Evolutionary conservation across 2,329 filamentous ascomycete genomes (phyloP).

Genomic region (Grosmannia huntii): DNA sequence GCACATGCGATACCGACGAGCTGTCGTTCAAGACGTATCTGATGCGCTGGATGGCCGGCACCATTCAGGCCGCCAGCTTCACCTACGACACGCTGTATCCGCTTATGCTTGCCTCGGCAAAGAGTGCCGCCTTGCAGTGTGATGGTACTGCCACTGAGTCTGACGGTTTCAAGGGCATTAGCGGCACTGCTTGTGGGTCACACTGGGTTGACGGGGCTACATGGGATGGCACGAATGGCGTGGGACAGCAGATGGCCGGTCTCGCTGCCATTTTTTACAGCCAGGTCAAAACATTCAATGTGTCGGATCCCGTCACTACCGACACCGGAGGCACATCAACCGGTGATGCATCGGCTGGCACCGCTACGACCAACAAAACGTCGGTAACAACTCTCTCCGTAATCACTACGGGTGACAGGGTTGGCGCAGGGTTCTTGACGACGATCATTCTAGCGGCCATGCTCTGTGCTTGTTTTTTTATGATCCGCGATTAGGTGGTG

Average conservation of each 20-base stretch:
- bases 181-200: constrained; percentile 31
- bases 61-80: constrained; percentile 49
- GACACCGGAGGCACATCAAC: constrained; percentile 35
- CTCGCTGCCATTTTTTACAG: constrained; percentile 52
- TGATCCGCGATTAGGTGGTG: no score
- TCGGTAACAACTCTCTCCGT: constrained; percentile 26
- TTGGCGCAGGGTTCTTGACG: constrained; percentile 55
- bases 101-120: constrained; percentile 39
- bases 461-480: no score
- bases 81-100: constrained; percentile 39
- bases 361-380: neutral
- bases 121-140: constrained; percentile 45
- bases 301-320: constrained; percentile 24
- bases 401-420: constrained; percentile 48
- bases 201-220: neutral
- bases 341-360: constrained; percentile 31
- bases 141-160: constrained; percentile 40
- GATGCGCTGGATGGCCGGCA: constrained; percentile 45
- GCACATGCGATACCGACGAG: constrained; percentile 48
- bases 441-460: no score
- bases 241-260: constrained; percentile 60
- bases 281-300: constrained; percentile 32
- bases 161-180: constrained; percentile 38
- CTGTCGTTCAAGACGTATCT: constrained; percentile 52
- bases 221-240: constrained; percentile 47